Conservation (phyloP, 1,284 basidiomycete genomes). For the Ceratorhiza oryzae-sativae region DNA sequence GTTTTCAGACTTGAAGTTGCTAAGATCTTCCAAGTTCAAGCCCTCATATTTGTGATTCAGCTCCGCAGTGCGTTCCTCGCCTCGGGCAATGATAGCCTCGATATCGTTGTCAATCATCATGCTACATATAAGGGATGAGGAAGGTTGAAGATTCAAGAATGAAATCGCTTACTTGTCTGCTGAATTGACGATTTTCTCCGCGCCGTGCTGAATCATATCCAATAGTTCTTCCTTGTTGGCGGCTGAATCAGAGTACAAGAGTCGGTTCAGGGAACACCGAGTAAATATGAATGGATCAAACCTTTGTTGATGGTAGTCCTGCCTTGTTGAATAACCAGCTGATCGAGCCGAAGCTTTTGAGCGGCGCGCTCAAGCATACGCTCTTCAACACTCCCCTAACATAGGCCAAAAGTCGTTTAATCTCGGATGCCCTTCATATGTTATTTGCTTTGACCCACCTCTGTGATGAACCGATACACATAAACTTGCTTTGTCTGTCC, state of each 20-base stretch:
- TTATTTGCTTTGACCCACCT: too few relatives aligned
- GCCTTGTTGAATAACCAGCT: conserved; percentile 98
- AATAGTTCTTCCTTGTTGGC: conserved; percentile 96
- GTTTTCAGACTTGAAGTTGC: conserved; percentile 95
- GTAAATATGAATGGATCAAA: conserved; percentile 43
- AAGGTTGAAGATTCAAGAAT: background rate
- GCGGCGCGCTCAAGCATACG: conserved; percentile 96
- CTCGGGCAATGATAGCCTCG: conserved; percentile 90
- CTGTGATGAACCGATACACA: conserved; percentile 97
- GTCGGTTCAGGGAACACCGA: background rate
- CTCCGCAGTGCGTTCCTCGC: conserved; percentile 89
- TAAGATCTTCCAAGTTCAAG: conserved; percentile 92
- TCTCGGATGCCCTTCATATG: too few relatives aligned
- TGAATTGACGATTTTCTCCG: conserved; percentile 93
- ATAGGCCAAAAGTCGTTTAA: too few relatives aligned
- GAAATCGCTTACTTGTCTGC: conserved; percentile 63
- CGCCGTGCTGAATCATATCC: conserved; percentile 98
- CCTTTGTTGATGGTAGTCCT: conserved; percentile 72
- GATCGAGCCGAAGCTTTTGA: conserved; percentile 94
- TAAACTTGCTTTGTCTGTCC: conserved; percentile 99
- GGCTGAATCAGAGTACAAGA: conserved; percentile 54
- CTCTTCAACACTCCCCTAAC: conserved; percentile 87
- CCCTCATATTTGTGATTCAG: conserved; percentile 93
- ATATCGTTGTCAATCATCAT: conserved; percentile 91
- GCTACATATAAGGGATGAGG: conserved; percentile 52